Evolutionary conservation across 805 yeast species (phyloP).

Genomic region (Wickerhamomyces kurtzmanii): DNA sequence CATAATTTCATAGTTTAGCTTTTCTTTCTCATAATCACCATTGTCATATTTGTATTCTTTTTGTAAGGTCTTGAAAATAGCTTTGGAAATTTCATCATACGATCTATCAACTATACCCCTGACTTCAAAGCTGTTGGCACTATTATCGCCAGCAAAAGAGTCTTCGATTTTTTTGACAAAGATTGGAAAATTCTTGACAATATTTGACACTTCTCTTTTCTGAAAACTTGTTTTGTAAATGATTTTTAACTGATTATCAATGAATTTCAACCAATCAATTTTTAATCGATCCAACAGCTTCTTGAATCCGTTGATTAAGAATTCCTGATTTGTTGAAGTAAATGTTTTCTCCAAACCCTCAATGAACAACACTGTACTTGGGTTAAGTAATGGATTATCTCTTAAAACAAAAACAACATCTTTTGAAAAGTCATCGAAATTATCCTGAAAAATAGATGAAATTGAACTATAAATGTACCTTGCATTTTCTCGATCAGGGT

Average conservation of each 20-base stretch:
- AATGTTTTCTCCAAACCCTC: conserved; percentile 27
- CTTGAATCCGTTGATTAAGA: conserved; percentile 36
- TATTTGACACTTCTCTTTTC: conserved; percentile 30
- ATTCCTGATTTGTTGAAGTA: conserved; percentile 56
- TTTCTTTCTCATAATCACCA: conserved; percentile 23
- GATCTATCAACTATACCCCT: conserved; percentile 17
- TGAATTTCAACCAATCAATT: conserved; percentile 48
- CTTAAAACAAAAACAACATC: conserved; percentile 24
- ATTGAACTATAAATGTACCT: conserved; percentile 35
- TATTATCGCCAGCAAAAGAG: too few relatives aligned
- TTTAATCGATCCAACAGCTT: conserved; percentile 42
- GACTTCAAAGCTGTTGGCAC: conserved; percentile 8
- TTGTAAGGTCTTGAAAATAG: conserved; percentile 20
- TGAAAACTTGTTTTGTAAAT: conserved; percentile 28
- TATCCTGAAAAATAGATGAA: conserved; percentile 32
- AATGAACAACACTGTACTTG: conserved; percentile 29
- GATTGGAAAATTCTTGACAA: conserved; percentile 36
- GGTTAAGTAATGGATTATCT: conserved; percentile 28
- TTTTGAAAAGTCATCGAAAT: conserved; percentile 17
- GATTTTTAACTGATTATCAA: conserved; percentile 39
- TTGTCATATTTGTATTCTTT: conserved; percentile 5
- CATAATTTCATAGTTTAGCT: conserved; percentile 31
- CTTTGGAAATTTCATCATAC: conserved; percentile 18
- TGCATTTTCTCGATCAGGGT: conserved; percentile 36
- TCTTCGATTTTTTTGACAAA: conserved; percentile 31